These are phyloP conservation scores for Emmonsiellopsis sp. DNA, from an alignment of 2,329 filamentous ascomycete species.

Conservation along the genomic window DNA sequence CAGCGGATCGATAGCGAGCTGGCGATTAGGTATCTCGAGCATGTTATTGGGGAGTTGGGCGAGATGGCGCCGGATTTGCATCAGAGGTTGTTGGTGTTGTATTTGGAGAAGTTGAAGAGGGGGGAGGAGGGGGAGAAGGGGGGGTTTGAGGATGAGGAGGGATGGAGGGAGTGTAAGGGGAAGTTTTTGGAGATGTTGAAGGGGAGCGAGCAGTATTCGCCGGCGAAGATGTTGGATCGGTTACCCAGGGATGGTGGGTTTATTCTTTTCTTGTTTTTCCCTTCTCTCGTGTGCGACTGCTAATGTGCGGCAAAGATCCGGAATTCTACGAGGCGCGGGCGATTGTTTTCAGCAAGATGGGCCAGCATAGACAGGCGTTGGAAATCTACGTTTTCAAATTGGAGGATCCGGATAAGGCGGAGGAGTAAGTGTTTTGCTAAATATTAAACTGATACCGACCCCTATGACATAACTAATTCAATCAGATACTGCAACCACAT, in stretches of 20 bases:
- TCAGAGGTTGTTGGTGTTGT: slow-evolving; percentile 68
- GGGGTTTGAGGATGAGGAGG: slow-evolving; percentile 30
- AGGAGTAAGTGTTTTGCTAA: slow-evolving; percentile 66
- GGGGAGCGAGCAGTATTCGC: slow-evolving; percentile 70
- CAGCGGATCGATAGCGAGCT: slow-evolving; percentile 59
- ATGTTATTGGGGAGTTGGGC: slow-evolving; percentile 78
- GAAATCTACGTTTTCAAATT: slow-evolving; percentile 97
- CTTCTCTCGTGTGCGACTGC: no score
- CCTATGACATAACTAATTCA: background rate
- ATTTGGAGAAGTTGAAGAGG: slow-evolving; percentile 47
- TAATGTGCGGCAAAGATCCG: slow-evolving; percentile 48
- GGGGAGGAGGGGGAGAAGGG: slow-evolving; percentile 28
- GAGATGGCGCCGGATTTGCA: slow-evolving; percentile 82
- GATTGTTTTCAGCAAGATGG: slow-evolving; percentile 88
- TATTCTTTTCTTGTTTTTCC: no score
- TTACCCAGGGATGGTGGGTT: slow-evolving; percentile 69
- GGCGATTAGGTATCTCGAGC: slow-evolving; percentile 77
- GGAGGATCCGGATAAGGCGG: slow-evolving; percentile 75
- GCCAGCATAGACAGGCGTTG: slow-evolving; percentile 88
- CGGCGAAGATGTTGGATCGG: slow-evolving; percentile 64
- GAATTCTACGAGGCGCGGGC: slow-evolving; percentile 84
- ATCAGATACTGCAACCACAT: slow-evolving; percentile 78
- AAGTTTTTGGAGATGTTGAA: slow-evolving; percentile 67
- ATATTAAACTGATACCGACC: no score
- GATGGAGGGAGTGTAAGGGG: slow-evolving; percentile 51